Percentiles rank a stretch among this genome's conserved stretches.
phyloP scores from a whole-genome alignment of 768 basidiomycete species.

The Suillus alpinus region DNA sequence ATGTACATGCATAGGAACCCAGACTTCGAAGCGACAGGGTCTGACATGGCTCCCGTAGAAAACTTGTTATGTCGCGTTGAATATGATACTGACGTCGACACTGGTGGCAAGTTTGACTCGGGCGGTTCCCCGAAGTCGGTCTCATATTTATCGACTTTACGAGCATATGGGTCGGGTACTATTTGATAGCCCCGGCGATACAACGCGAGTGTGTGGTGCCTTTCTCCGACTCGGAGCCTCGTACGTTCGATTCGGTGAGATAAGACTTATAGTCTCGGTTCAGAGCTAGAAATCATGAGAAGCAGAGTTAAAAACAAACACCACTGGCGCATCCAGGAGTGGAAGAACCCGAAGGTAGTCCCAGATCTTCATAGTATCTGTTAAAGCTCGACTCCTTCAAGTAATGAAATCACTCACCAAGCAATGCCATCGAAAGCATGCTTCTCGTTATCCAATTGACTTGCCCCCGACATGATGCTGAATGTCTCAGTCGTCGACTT shows the following conservation, averaged over 20 bases:
- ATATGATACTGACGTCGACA: background rate
- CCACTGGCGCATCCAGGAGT: too few species aligned
- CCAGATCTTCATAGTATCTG: background rate
- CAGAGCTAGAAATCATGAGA: too few species aligned
- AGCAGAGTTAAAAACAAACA: too few species aligned
- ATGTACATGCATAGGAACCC: slow-evolving; percentile 75
- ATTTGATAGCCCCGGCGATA: too few species aligned
- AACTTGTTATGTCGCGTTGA: background rate
- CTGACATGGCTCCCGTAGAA: slow-evolving; percentile 42
- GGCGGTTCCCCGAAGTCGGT: background rate
- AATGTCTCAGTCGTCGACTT: background rate
- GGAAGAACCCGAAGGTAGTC: background rate
- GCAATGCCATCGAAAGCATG: background rate
- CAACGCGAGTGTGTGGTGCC: too few species aligned
- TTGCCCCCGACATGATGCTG: background rate
- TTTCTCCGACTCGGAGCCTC: too few species aligned
- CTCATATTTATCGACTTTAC: background rate
- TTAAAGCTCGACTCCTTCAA: background rate
- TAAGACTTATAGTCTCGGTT: too few species aligned
- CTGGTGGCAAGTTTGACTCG: background rate
- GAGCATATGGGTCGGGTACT: too few species aligned
- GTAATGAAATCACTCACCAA: background rate
- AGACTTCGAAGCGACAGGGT: slow-evolving; percentile 53
- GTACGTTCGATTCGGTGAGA: too few species aligned
- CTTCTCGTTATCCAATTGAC: background rate